Conservation (phyloP, 495 filamentous ascomycete species). For the Cudoniella acicularis region DNA sequence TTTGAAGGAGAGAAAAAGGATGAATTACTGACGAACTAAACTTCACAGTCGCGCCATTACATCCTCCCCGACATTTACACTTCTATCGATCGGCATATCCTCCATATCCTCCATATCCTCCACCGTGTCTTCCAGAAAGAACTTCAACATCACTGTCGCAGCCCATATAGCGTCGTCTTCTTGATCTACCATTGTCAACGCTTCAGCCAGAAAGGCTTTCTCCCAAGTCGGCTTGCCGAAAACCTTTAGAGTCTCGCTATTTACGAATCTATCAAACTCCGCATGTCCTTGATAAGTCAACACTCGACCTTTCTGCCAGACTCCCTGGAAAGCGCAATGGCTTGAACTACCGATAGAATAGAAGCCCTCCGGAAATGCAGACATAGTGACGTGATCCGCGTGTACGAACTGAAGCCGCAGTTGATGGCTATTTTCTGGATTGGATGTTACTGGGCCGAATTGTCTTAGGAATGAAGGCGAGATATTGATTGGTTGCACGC, state of each 20-base stretch:
- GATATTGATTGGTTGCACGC: constrained; percentile 65
- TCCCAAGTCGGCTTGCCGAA: constrained; percentile 8
- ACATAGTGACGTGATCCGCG: constrained; percentile 52
- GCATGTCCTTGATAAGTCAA: constrained; percentile 89
- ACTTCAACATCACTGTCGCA: constrained; percentile 1
- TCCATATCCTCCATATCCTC: not conserved
- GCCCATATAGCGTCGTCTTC: constrained; percentile 11
- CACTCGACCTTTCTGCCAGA: constrained; percentile 60
- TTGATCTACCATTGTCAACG: not conserved
- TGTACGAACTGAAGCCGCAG: constrained; percentile 76
- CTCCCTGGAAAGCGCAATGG: constrained; percentile 70
- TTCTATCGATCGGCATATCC: not conserved
- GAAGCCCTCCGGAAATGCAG: constrained; percentile 54
- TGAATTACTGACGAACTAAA: too few relatives aligned
- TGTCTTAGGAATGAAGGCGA: constrained; percentile 57
- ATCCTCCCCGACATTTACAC: not conserved
- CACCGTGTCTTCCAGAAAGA: constrained; percentile 10
- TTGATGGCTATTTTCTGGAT: not conserved
- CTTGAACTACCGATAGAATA: constrained; percentile 60
- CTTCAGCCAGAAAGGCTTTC: not conserved
- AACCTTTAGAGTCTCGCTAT: constrained; percentile 16
- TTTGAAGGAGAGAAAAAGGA: too few relatives aligned
- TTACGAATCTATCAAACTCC: constrained; percentile 55
- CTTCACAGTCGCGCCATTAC: not conserved
- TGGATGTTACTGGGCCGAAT: constrained; percentile 12